A percentile compares a stretch with the other conserved stretches of the same genome.
These are phyloP conservation scores for Neolentinus lepideus DNA, from an alignment of 1,284 basidiomycete species.

Conservation along the genomic window DNA sequence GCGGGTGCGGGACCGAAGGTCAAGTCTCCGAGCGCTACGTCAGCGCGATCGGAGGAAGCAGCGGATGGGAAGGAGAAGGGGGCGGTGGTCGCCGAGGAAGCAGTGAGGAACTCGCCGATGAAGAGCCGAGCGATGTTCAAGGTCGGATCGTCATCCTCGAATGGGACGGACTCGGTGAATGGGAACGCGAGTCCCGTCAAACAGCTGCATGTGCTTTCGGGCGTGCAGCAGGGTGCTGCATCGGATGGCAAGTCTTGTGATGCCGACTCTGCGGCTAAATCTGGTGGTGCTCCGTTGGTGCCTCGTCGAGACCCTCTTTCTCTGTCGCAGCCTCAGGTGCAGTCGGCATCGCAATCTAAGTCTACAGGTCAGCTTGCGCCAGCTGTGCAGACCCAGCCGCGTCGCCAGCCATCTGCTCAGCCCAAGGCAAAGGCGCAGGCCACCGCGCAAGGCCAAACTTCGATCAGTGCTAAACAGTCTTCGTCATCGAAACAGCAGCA, in stretches of 20 bases:
- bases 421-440: not conserved
- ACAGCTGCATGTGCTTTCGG: too few species aligned
- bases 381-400: too few species aligned
- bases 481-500: not conserved
- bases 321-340: too few species aligned
- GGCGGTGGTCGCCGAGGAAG: not conserved
- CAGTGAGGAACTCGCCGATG: not conserved
- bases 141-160: not conserved
- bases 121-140: not conserved
- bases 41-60: not conserved
- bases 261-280: too few species aligned
- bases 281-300: too few species aligned
- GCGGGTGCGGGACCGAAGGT: not conserved
- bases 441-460: not conserved
- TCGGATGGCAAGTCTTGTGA: too few species aligned
- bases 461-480: not conserved
- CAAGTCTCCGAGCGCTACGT: not conserved
- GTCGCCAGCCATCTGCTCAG: too few species aligned
- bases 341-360: too few species aligned
- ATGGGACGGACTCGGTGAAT: not conserved
- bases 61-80: not conserved
- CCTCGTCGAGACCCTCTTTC: too few species aligned
- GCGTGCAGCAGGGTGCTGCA: too few species aligned
- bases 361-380: too few species aligned
- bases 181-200: not conserved